These are phyloP conservation scores for Calonectria leucothoes DNA, from an alignment of 2,329 filamentous ascomycete genomes.

Conservation along the genomic window DNA sequence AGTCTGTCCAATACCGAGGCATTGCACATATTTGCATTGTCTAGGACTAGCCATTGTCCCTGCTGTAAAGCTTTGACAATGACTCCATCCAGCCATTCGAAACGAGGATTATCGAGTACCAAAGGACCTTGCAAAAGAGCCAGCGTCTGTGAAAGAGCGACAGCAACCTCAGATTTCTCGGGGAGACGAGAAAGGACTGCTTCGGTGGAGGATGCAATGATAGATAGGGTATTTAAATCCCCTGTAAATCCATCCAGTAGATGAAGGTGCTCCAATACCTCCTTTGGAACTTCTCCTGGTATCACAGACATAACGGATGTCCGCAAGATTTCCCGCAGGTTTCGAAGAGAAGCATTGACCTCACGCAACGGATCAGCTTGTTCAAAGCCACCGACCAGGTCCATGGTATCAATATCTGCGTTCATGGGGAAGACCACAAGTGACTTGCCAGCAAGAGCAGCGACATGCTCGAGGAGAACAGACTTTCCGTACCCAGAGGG, in stretches of 20 bases:
- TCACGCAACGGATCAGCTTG: conserved; percentile 87
- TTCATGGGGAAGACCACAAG: conserved; percentile 90
- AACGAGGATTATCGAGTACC: conserved; percentile 78
- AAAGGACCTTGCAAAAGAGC: conserved; percentile 64
- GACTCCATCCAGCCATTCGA: conserved; percentile 96
- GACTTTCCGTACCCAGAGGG: conserved; percentile 90
- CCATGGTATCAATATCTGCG: conserved; percentile 95
- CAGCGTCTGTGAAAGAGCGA: conserved; percentile 60
- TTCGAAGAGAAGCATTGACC: conserved; percentile 67
- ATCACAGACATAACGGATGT: conserved; percentile 60
- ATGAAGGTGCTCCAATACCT: conserved; percentile 63
- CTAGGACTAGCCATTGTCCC: conserved; percentile 92
- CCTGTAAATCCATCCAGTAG: conserved; percentile 57
- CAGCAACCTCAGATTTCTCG: conserved; percentile 57
- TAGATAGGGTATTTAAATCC: conserved; percentile 51
- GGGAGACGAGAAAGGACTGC: conserved; percentile 55
- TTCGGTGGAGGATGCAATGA: conserved; percentile 53
- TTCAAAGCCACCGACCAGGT: conserved; percentile 96
- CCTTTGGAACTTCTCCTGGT: conserved; percentile 57
- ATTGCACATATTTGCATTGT: conserved; percentile 97
- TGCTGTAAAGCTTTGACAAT: conserved; percentile 87
- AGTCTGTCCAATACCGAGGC: conserved; percentile 93
- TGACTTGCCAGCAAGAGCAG: conserved; percentile 80
- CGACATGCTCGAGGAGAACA: conserved; percentile 80
- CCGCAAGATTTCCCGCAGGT: conserved; percentile 64